Percentiles rank a stretch among this genome's conserved stretches.
These are phyloP conservation scores for Glycine tomentella DNA, from an alignment of 306 rosid genomes.

Conservation along the genomic window DNA sequence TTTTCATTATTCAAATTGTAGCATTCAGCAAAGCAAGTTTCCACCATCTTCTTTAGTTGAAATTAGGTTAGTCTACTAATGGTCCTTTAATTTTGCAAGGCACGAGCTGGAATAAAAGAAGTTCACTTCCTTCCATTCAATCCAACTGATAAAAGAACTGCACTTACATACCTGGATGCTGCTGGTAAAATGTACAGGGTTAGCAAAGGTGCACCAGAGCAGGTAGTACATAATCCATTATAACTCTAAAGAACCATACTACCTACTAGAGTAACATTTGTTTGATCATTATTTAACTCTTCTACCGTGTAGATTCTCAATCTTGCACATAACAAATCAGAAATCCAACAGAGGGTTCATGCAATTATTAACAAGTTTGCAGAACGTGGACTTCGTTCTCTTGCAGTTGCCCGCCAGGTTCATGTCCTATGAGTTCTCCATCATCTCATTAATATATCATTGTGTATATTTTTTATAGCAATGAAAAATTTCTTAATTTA, in stretches of 20 bases:
- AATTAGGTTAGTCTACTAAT: conserved; percentile 5
- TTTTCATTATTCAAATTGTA: neutral
- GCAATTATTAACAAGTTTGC: too few relatives aligned
- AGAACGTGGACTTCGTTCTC: too few relatives aligned
- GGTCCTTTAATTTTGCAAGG: conserved; percentile 1
- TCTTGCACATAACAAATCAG: too few relatives aligned
- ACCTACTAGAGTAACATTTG: too few relatives aligned
- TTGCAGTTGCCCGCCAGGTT: too few relatives aligned
- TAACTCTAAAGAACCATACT: too few relatives aligned
- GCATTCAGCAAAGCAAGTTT: conserved; percentile 15
- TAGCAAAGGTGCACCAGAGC: conserved; percentile 86
- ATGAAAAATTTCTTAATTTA: conserved; percentile 26
- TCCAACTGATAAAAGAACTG: conserved; percentile 73
- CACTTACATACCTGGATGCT: conserved; percentile 69
- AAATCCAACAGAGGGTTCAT: too few relatives aligned
- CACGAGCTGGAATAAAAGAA: too few relatives aligned
- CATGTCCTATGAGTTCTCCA: neutral
- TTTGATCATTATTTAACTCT: neutral
- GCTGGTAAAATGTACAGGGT: conserved; percentile 69
- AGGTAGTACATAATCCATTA: conserved; percentile 50
- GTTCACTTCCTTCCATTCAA: too few relatives aligned
- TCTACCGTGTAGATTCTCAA: neutral
- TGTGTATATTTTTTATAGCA: conserved; percentile 12
- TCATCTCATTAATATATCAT: neutral
- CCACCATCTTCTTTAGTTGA: neutral